Percentiles rank a stretch among this genome's conserved stretches.
Evolutionary conservation across 306 rosid species (phyloP).

Genomic region (Leucaena leucocephala): DNA sequence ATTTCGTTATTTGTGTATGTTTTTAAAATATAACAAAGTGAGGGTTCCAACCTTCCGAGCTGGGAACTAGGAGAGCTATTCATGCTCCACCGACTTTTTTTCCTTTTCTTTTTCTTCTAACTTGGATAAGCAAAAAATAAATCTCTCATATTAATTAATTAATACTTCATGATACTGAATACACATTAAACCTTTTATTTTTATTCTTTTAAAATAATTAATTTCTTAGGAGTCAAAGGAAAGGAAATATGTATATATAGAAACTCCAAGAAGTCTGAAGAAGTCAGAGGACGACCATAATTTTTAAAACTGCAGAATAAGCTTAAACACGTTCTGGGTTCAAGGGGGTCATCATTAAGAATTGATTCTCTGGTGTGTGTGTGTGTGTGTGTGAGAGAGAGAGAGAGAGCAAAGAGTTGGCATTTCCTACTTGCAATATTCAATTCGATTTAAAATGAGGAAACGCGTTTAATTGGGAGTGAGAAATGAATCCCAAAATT

Average conservation of each 20-base stretch:
- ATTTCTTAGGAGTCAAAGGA: neutral
- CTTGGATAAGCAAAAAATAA: neutral
- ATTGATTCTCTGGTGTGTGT: slow-evolving; percentile 6
- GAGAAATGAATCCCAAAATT: neutral
- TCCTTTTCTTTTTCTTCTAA: neutral
- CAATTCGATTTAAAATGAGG: neutral
- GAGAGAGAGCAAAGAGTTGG: neutral
- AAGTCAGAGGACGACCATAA: neutral
- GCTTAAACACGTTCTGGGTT: neutral
- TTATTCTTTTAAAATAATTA: neutral
- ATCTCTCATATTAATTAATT: neutral
- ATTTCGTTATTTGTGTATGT: neutral
- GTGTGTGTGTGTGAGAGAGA: neutral
- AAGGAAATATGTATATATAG: neutral
- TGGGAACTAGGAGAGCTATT: neutral
- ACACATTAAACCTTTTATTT: too few species aligned
- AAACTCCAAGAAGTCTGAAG: neutral
- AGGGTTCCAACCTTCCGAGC: neutral
- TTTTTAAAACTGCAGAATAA: neutral
- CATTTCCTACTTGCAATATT: slow-evolving; percentile 5
- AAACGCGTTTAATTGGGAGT: neutral
- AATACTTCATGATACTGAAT: too few species aligned
- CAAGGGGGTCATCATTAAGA: slow-evolving; percentile 2
- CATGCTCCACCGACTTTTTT: neutral
- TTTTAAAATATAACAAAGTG: neutral